Percentiles rank a stretch among this genome's conserved stretches.
Evolutionary conservation across 2,329 filamentous ascomycete genomes (phyloP).

Genomic region (Periconia digitata): DNA sequence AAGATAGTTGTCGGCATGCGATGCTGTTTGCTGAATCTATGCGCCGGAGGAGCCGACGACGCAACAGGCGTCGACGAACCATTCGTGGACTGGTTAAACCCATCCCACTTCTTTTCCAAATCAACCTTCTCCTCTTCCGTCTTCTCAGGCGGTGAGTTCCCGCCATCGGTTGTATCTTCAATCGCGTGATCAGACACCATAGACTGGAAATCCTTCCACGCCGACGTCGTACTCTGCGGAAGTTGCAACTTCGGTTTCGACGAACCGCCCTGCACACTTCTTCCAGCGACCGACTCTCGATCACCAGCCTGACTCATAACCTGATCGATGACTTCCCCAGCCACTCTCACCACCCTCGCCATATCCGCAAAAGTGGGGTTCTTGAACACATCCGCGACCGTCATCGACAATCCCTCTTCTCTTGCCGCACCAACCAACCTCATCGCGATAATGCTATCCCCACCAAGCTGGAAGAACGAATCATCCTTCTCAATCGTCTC

Average conservation of each 20-base stretch:
- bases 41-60: not conserved
- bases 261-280: conserved; percentile 6
- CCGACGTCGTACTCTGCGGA: conserved; percentile 20
- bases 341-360: conserved; percentile 35
- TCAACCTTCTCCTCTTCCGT: conserved; percentile 15
- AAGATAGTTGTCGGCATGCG: conserved; percentile 30
- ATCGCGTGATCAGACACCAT: conserved; percentile 31
- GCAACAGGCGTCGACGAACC: not conserved
- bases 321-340: conserved; percentile 38
- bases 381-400: conserved; percentile 38
- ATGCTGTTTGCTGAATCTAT: conserved; percentile 15
- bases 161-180: conserved; percentile 15
- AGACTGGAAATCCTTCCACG: conserved; percentile 34
- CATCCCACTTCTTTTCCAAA: conserved; percentile 31
- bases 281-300: conserved; percentile 17
- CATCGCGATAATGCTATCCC: conserved; percentile 34
- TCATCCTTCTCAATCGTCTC: conserved; percentile 35
- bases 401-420: conserved; percentile 37
- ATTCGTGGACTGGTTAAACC: conserved; percentile 14
- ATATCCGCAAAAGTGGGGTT: conserved; percentile 38
- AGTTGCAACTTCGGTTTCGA: conserved; percentile 18
- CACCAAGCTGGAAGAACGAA: conserved; percentile 26
- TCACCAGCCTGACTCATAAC: conserved; percentile 36
- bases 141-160: conserved; percentile 13
- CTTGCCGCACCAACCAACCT: conserved; percentile 35